phyloP scores from a whole-genome alignment of 1,284 basidiomycete species.

The Cutaneotrichosporon mucoides region DNA sequence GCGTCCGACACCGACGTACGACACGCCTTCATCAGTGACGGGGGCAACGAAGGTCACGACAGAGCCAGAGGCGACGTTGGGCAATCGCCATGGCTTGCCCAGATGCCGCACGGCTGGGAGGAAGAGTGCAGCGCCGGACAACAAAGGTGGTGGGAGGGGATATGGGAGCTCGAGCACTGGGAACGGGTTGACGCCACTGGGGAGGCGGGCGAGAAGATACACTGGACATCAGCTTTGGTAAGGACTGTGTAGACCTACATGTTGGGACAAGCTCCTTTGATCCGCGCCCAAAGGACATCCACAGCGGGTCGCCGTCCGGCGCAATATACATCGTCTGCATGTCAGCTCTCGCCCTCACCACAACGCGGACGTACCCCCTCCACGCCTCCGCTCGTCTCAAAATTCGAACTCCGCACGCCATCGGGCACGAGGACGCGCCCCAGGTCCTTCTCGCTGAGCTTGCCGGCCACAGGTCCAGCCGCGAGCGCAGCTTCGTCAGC shows the following conservation, averaged over 20 bases:
- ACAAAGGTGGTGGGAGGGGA: slow-evolving; percentile 43
- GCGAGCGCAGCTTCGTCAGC: slow-evolving; percentile 1
- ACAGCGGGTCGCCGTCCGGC: slow-evolving; percentile 68
- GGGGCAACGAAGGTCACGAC: slow-evolving; percentile 36
- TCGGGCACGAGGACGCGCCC: slow-evolving; percentile 42
- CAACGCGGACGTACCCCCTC: slow-evolving; percentile 36
- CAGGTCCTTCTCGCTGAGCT: slow-evolving; percentile 35
- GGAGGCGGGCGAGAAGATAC: slow-evolving; percentile 26
- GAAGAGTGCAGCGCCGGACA: slow-evolving; percentile 54
- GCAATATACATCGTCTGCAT: slow-evolving; percentile 55
- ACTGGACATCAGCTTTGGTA: slow-evolving; percentile 35
- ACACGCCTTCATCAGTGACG: slow-evolving; percentile 21
- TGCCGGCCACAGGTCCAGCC: slow-evolving; percentile 2
- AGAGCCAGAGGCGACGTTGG: slow-evolving; percentile 35
- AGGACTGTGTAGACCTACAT: slow-evolving; percentile 43
- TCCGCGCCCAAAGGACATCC: slow-evolving; percentile 64
- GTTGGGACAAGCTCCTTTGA: slow-evolving; percentile 64
- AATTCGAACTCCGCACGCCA: slow-evolving; percentile 33
- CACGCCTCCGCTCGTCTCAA: slow-evolving; percentile 43
- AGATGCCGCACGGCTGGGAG: slow-evolving; percentile 44
- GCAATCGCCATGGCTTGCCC: slow-evolving; percentile 33
- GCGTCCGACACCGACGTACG: slow-evolving; percentile 41
- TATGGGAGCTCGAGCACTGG: slow-evolving; percentile 42
- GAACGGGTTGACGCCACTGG: slow-evolving; percentile 20
- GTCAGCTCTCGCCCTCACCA: neutral